Evolutionary conservation across 1,284 basidiomycete species (phyloP), one percentile per base, ranked within the genome.

Genomic region (Marasmius tenuissimus): DNA sequence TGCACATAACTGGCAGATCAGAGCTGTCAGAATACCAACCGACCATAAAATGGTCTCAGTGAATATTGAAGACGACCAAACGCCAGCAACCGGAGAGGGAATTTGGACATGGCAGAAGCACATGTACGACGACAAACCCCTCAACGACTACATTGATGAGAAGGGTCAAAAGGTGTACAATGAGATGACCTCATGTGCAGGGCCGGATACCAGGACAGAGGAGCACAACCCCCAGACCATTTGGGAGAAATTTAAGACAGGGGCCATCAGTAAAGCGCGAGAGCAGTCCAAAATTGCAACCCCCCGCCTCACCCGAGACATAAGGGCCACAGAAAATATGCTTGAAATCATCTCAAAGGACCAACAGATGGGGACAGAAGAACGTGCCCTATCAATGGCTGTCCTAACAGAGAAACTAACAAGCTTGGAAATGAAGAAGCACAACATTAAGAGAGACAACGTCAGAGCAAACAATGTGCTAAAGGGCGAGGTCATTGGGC

Each of bases 31-130:
- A n/a, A 16, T 60, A 6, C 42, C 35, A 27, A 59, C 66, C 10
- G 71, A 74, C 62, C 70, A 71, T 37, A 20, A 49, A 14, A 42
- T 71, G 34, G 65, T 68, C 0, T 61, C 65, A 0, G 68, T 71
- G 0, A 57, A 59, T 33, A 37, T 34, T 14, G 49, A 48, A 10
- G 48, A 18, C 33, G 18, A 42, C 10, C 42, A 57, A 18, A 14
- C 12, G 16, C 51, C 51, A 12, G 51, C 34, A 3, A 34, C 38
- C 3, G 51, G 51, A 3, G 38, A 16, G 14, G 51, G 51, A 7
- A 3, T 27, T 10, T 53, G 51, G 51, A 18, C 35, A 9, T 53
- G 34, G 51, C 51, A 27, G 7, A 27, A 12, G 38, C 34, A 53
- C 34, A 8, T 53, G 2, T 14, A 33, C 34, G 7, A 34, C 7